Base-by-base conservation (phyloP, 73 alveolate species). In the Blepharisma stoltei region DNA sequence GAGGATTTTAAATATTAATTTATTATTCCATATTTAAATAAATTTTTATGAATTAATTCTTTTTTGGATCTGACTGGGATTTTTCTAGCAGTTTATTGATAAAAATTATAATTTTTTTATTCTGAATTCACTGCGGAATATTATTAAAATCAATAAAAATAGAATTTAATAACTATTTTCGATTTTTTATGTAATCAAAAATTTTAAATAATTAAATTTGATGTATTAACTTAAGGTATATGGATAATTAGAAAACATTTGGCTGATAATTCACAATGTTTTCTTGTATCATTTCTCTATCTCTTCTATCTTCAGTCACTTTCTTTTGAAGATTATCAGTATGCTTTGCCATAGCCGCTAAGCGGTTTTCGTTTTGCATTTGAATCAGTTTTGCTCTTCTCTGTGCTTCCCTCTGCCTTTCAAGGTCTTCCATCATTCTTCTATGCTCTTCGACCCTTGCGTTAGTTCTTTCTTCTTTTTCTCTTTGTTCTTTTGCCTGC, bases 381-480 rank as follows among this genome's bases (percentile, higher is more conserved):
- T 60, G 46, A 3, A n/a, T 14, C 14, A 60, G 73, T 25, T 38
- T 60, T 25, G 14, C 18, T 25, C 23, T 60, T 38, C 23, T 60
- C 5, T 60, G 46, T 11, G 23, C 23, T 60, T 60, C 73, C 73
- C 73, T 60, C 5, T 60, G 73, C 5, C 73, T 60, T 25, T 60
- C 73, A n/a, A 60, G 14, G 2, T 60, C 73, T 18, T 14, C 45
- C 14, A 60, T 11, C 73, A 60, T 60, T 25, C 48, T 60, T 60
- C 73, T 14, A 60, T 60, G 73, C 14, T 14, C 11, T 60, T 60
- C 73, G 46, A 60, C 23, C 14, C 18, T 25, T 25, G 11, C 73
- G 23, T 60, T 60, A 14, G 14, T 38, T 25, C 38, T 60, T 9
- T 60, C 48, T 8, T n/a, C 14, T 25, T 25, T 60, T 60, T 60